Conservation (phyloP, 768 basidiomycete genomes). For the Gelatoporia subvermispora region DNA sequence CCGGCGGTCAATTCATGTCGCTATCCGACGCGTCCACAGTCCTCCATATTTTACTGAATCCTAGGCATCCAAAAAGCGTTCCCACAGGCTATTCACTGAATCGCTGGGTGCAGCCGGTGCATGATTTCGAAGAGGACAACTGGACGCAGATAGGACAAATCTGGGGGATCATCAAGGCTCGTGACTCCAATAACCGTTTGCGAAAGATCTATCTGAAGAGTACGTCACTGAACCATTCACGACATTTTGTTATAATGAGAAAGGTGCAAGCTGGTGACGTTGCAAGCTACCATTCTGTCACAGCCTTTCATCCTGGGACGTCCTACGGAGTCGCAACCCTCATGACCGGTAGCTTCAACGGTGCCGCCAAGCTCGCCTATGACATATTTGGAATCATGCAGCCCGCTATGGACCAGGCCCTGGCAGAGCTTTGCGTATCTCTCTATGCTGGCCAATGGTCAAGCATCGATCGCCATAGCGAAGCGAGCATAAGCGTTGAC, state of each 20-base stretch:
- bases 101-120: conserved; percentile 26
- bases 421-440: conserved; percentile 5
- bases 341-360: conserved; percentile 15
- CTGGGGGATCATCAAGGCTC: conserved; percentile 21
- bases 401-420: conserved; percentile 20
- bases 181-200: conserved; percentile 14
- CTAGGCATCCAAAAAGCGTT: conserved; percentile 21
- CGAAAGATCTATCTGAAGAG: conserved; percentile 25
- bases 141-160: conserved; percentile 17
- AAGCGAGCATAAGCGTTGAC: conserved; percentile 11
- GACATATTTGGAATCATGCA: conserved; percentile 22
- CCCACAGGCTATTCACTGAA: conserved; percentile 18
- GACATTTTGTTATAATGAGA: no score
- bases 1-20: conserved; percentile 49
- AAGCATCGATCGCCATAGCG: conserved; percentile 3
- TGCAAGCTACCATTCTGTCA: conserved; percentile 17
- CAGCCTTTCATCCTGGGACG: conserved; percentile 23
- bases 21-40: conserved; percentile 39
- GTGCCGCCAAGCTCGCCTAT: conserved; percentile 19
- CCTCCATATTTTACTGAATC: conserved; percentile 43
- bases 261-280: conserved; percentile 26
- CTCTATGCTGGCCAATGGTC: conserved; percentile 23
- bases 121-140: conserved; percentile 26
- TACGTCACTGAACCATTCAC: conserved; percentile 5
- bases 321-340: conserved; percentile 26